A percentile compares a stretch with the other conserved stretches of the same genome.
These are phyloP conservation scores for Cephalotrichum gorgonifer DNA, from an alignment of 2,329 filamentous ascomycete species.

Conservation along the genomic window DNA sequence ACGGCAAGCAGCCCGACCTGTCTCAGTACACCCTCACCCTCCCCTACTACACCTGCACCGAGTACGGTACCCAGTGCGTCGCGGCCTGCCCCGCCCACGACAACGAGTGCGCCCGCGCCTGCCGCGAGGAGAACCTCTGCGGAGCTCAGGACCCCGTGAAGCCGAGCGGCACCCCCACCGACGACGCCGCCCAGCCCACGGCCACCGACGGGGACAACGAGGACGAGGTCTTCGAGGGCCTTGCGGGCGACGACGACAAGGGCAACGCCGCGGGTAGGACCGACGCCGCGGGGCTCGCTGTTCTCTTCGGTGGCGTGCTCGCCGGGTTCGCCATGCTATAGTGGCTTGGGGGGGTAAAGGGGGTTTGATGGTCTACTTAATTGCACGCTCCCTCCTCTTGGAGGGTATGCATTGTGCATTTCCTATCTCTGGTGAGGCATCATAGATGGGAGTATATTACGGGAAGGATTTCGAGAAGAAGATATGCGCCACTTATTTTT, in stretches of 20 bases:
- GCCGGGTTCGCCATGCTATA: constrained; percentile 29
- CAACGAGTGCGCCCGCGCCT: constrained; percentile 47
- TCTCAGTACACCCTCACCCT: constrained; percentile 70
- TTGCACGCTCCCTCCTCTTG: too few species aligned
- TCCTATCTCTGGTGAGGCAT: too few species aligned
- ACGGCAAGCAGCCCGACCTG: constrained; percentile 58
- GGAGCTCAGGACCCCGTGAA: constrained; percentile 56
- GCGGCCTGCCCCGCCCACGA: constrained; percentile 42
- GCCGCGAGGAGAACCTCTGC: constrained; percentile 59
- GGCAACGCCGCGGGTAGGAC: constrained; percentile 23
- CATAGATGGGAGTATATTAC: too few species aligned
- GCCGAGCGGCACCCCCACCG: constrained; percentile 40
- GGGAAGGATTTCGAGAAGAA: too few species aligned
- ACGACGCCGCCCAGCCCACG: constrained; percentile 16
- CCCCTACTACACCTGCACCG: constrained; percentile 65
- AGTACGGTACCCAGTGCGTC: constrained; percentile 63
- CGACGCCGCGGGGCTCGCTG: constrained; percentile 17
- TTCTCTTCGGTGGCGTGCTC: constrained; percentile 27
- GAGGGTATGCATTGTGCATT: too few species aligned
- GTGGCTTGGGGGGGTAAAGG: neutral
- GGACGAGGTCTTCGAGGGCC: constrained; percentile 9
- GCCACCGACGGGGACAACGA: constrained; percentile 6
- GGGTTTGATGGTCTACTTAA: too few species aligned
- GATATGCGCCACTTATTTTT: too few species aligned
- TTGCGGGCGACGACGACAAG: constrained; percentile 4